phyloP scores from a whole-genome alignment of 345 rosid genomes.

The Viola odorata region DNA sequence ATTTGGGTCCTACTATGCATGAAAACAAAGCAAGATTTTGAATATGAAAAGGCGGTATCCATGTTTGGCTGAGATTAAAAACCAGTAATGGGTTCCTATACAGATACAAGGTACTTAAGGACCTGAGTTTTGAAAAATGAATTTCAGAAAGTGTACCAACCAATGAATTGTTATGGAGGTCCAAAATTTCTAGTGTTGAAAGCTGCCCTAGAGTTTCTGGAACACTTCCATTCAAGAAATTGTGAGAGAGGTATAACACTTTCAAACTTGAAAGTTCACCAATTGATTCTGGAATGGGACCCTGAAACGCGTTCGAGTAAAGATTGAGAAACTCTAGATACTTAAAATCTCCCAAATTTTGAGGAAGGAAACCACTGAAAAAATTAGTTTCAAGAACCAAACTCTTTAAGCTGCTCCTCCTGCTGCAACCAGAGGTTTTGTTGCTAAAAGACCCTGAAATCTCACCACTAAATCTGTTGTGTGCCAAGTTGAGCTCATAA shows the following conservation, averaged over 20 bases:
- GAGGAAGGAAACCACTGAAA: slow-evolving; percentile 11
- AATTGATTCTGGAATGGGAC: slow-evolving; percentile 14
- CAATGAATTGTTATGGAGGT: slow-evolving; percentile 11
- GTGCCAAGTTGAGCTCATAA: not conserved
- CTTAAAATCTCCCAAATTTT: slow-evolving; percentile 7
- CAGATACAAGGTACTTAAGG: not conserved
- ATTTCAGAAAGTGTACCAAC: slow-evolving; percentile 10
- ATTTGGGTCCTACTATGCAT: slow-evolving; percentile 11
- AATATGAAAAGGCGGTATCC: slow-evolving; percentile 13
- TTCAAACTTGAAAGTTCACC: slow-evolving; percentile 12
- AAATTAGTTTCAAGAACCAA: slow-evolving; percentile 9
- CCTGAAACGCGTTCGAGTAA: not conserved
- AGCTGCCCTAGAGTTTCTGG: slow-evolving; percentile 22
- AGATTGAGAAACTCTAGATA: slow-evolving; percentile 7
- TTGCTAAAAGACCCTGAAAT: slow-evolving; percentile 9
- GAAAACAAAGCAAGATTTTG: not conserved
- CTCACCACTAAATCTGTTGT: slow-evolving; percentile 12
- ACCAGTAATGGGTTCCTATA: not conserved
- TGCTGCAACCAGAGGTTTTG: slow-evolving; percentile 9
- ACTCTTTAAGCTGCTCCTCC: slow-evolving; percentile 1
- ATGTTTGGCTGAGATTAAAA: not conserved
- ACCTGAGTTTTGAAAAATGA: slow-evolving; percentile 4
- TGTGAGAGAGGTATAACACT: not conserved
- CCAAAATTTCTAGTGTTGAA: slow-evolving; percentile 1
- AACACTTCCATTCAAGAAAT: slow-evolving; percentile 19